Evolutionary conservation across 2,329 filamentous ascomycete genomes (phyloP), one percentile per base, ranked within the genome.

Genomic region (Stenocarpella maydis): DNA sequence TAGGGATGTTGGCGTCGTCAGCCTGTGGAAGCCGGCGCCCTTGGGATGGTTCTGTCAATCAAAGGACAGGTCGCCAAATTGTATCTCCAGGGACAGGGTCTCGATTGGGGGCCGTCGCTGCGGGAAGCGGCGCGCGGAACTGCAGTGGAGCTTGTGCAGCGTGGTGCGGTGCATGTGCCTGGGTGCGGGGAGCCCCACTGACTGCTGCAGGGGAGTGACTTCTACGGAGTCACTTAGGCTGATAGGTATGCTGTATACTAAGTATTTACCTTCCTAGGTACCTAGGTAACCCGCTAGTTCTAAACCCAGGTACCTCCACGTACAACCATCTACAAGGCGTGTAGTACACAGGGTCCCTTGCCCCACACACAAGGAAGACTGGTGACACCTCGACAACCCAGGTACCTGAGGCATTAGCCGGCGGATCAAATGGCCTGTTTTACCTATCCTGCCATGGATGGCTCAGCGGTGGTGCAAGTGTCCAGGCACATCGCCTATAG

Each of bases 21-120:
- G 65, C 52, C 50, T 17, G 41, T 67, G 52, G 41, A 37, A 58
- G 58, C 45, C n/a, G 26, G 15, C 34, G 43, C 28, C 41, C 31
- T 45, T 50, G 31, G 65, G 52, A 55, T 21, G 53, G 21, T 37
- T 45, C 54, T 67, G 52, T 67, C 52, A 31, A 34, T 67, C 43
- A 50, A 58, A 67, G 65, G 65, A 67, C 65, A 67, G 65, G 65
- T 67, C 65, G 49, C 65, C 65, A 58, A 67, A 67, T 37, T 67
- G 65, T 49, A 63, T 19, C 41, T 26, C 19, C 58, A 37, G 28
- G 58, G 58, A 49, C 58, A 47, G 58, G 58, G 58, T 47, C 58
- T 37, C 26, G 58, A 47, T 28, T 60, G 45, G 52, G 50, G 50
- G 52, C 19, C 28, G 26, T 24, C 41, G 37, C 41, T n/a, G 53